Evolutionary conservation across 129 eudicot species (phyloP), one percentile per base, ranked within the genome.

Genomic region (Escallonia rubra): DNA sequence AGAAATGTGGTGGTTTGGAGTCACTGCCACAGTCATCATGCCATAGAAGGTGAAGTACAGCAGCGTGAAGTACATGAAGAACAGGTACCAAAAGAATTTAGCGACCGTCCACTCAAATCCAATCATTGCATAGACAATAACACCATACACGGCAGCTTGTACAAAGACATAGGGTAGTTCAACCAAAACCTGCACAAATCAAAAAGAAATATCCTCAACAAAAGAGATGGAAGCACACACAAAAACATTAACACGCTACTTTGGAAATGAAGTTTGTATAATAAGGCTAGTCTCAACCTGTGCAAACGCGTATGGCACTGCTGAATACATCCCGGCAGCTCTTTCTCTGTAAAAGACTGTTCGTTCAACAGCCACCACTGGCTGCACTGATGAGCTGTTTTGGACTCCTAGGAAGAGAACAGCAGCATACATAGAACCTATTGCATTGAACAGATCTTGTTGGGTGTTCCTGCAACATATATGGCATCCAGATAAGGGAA

Each of bases 291-390:
- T 8, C 12, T 11, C 50, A 46, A 87, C 97, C 95, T 87, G 96
- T 64, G 88, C 95, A 65, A 85, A 76, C 15, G 97, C 97, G 68
- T 91, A 91, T 65, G 97, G 97, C 59, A 87, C 47, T 59, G 90
- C 85, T 5, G 97, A 91, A 70, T 84, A 90, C 97, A 90, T 87
- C 67, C 95, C 97, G 3, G 97, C 95, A 13, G 95, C 95, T 73
- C 87, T 85, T 81, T 91, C 96, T 73, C 97, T 81, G 64, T 91
- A 87, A 61, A 82, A 87, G 59, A 87, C 97, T 0, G 96, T 85
- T 75, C 97, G 75, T 43, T 87, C 97, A 4, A 85, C 67, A n/a
- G 83, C 84, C 61, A 91, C 90, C 50, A 91, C 85, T 7, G 92
- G 97, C 70, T 87, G 96, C 67, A 87, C 97, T 10, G 91, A 56